Percentiles rank a stretch among this genome's conserved stretches.
phyloP scores from a whole-genome alignment of 164 flowering plant genomes.

The Cinnamomum chago region DNA sequence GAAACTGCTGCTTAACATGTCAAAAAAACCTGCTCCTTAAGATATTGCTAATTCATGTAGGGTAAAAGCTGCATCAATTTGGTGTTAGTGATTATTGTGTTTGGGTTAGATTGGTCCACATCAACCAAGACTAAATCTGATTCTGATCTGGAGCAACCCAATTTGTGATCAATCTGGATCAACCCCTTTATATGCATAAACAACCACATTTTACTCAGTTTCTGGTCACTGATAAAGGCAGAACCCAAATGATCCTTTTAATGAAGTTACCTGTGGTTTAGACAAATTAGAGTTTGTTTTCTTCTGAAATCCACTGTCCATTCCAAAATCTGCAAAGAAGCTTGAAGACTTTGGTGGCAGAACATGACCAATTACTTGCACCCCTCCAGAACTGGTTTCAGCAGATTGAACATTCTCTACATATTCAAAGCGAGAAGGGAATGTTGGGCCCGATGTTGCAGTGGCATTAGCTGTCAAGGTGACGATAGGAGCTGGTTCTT shows the following conservation, averaged over 20 bases:
- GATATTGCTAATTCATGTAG: too few relatives aligned
- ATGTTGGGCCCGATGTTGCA: slow-evolving; percentile 37
- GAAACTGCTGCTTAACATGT: too few relatives aligned
- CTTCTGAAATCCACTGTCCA: slow-evolving; percentile 72
- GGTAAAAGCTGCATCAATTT: too few relatives aligned
- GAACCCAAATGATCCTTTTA: not conserved
- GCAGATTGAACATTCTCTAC: slow-evolving; percentile 56
- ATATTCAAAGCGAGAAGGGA: slow-evolving; percentile 84
- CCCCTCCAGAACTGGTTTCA: slow-evolving; percentile 51
- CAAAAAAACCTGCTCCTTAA: too few relatives aligned
- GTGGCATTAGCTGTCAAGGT: slow-evolving; percentile 39
- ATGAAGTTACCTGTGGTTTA: slow-evolving; percentile 59
- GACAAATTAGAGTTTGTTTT: slow-evolving; percentile 58
- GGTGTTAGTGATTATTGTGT: too few relatives aligned
- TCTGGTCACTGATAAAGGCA: not conserved
- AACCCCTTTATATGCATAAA: too few relatives aligned
- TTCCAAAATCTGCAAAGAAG: slow-evolving; percentile 90
- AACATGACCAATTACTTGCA: slow-evolving; percentile 67
- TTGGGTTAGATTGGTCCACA: too few relatives aligned
- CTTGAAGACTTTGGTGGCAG: slow-evolving; percentile 75
- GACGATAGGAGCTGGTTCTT: slow-evolving; percentile 61
- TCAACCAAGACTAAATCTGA: too few relatives aligned
- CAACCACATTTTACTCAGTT: not conserved
- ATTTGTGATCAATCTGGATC: too few relatives aligned
- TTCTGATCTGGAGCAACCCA: too few relatives aligned